Evolutionary conservation across 2,329 filamentous ascomycete species (phyloP).

Genomic region (Graphilbum sp.): DNA sequence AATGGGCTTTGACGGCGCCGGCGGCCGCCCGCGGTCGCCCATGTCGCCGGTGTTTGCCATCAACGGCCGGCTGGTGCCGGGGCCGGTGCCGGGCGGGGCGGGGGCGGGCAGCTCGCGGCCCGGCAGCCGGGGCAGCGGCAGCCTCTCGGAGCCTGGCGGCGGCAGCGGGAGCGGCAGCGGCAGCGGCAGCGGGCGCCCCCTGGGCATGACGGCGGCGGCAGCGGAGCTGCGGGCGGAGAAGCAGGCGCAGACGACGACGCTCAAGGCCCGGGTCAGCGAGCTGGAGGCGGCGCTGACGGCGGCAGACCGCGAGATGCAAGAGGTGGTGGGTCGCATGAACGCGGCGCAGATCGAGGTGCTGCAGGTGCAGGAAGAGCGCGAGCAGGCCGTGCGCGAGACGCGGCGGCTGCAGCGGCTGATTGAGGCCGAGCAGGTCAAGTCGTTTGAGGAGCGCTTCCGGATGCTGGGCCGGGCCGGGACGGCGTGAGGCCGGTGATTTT

Average conservation of each 20-base stretch:
- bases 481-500: too few species aligned
- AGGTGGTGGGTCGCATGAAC: constrained; percentile 71
- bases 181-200: too few species aligned
- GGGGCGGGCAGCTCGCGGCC: constrained; percentile 3
- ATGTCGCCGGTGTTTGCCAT: constrained; percentile 43
- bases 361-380: constrained; percentile 57
- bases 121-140: constrained; percentile 24
- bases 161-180: background rate
- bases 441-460: constrained; percentile 25
- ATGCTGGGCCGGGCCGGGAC: constrained; percentile 9
- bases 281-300: constrained; percentile 66
- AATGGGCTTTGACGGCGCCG: constrained; percentile 5
- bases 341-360: constrained; percentile 69
- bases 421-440: constrained; percentile 44
- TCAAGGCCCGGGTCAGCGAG: constrained; percentile 67
- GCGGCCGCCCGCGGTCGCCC: constrained; percentile 27
- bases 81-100: background rate
- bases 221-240: constrained; percentile 41
- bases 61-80: constrained; percentile 12
- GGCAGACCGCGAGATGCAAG: constrained; percentile 68
- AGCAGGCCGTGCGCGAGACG: constrained; percentile 58
- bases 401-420: constrained; percentile 52
- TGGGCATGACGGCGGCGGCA: background rate
- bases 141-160: background rate
- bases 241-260: constrained; percentile 54